A percentile compares a stretch with the other conserved stretches of the same genome.
Evolutionary conservation across 176 grass and related monocot species (phyloP).

Genomic region (Carex parvula): DNA sequence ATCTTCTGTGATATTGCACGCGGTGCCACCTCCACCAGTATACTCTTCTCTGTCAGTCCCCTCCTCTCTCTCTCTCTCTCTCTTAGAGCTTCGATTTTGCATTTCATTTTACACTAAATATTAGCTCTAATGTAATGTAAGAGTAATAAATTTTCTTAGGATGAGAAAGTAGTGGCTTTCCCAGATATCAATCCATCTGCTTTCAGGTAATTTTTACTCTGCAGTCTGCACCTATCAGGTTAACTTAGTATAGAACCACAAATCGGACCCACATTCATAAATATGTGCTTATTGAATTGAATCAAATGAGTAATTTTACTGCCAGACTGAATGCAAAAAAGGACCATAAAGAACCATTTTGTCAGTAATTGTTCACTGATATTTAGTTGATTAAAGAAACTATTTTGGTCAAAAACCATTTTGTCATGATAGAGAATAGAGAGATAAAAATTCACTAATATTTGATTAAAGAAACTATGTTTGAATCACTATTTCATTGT

Average conservation of each 20-base stretch:
- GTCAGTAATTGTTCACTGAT: neutral
- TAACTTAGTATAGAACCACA: neutral
- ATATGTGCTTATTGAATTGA: neutral
- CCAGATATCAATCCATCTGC: slow-evolving; percentile 81
- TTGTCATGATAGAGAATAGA: neutral
- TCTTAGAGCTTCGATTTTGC: neutral
- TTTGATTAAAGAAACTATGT: too few species aligned
- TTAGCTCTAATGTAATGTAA: neutral
- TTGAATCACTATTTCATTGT: too few species aligned
- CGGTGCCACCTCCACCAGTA: slow-evolving; percentile 38
- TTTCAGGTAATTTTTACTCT: slow-evolving; percentile 50
- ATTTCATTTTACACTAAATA: neutral
- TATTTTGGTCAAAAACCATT: neutral
- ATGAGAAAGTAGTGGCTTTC: slow-evolving; percentile 85
- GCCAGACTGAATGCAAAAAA: neutral
- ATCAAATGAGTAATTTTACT: neutral
- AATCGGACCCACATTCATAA: neutral
- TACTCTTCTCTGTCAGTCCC: slow-evolving; percentile 65
- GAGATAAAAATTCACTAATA: too few species aligned
- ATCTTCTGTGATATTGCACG: slow-evolving; percentile 75
- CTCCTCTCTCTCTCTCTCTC: slow-evolving; percentile 5
- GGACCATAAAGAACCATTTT: neutral
- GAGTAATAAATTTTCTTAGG: slow-evolving; percentile 33
- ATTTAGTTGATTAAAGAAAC: neutral
- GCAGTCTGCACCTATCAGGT: neutral